Evolutionary conservation across 1,284 basidiomycete genomes (phyloP), one percentile per base, ranked within the genome.

Genomic region (Cystobasidium sp.): DNA sequence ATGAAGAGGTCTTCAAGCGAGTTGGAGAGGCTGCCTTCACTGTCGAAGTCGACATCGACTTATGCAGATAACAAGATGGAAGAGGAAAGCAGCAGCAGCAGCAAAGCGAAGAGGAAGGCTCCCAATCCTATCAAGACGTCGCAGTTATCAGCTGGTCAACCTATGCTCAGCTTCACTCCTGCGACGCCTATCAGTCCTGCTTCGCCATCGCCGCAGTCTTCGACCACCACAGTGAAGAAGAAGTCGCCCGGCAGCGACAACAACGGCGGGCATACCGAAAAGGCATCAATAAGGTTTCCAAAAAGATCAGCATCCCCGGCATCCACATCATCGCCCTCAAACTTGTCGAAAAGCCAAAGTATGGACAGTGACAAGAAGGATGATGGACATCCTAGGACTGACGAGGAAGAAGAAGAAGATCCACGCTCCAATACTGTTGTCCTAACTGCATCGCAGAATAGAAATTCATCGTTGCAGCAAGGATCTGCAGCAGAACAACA

Each of bases 1-100:
- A 64, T 47, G 46, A 64, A 52, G 56, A 41, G 56, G 56, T 59
- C 56, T 43, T 59, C 56, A 12, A n/a, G 16, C 39, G 56, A 59
- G 56, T 39, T 43, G 56, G 56, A 59, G 14, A 59, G 56, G 39
- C 39, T 24, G 43, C 18, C 56, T n/a, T 41, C 37, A 41, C 31
- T 31, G 31, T 31, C 31, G 31, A 31, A 31, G 31, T 31, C 31
- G 31, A 31, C 31, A 31, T 31, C 31, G 31, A 31, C 31, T 1
- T 31, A 31, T 31, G 31, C 31, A 31, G 31, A 31, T 31, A 41
- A n/a, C 37, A 9, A 37, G 24, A 12, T 31, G 14, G 39, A 59
- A 10, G 24, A 22, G 9, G 24, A 22, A 10, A 53, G 20, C 20
- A 53, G 24, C 14, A 43, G 37, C 56, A 18, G 39, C 56, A 39